Evolutionary conservation across 2,329 filamentous ascomycete genomes (phyloP).

Genomic region (Sarocladium kiliense): DNA sequence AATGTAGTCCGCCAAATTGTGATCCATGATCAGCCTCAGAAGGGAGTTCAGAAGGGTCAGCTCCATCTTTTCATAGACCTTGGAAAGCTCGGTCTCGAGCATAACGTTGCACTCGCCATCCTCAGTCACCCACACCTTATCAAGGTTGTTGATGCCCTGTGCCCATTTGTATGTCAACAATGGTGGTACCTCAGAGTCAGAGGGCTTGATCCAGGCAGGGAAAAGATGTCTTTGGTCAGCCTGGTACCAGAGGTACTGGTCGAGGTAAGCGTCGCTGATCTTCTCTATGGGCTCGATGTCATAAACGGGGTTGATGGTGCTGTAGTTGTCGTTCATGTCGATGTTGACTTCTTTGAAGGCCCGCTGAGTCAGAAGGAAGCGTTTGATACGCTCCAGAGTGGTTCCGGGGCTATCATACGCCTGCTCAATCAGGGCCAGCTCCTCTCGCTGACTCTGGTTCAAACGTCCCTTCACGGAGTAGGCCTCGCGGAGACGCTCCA

Average conservation of each 20-base stretch:
- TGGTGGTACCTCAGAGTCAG: conserved; percentile 94
- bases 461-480: conserved; percentile 96
- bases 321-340: conserved; percentile 99
- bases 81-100: conserved; percentile 97
- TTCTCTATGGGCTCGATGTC: conserved; percentile 99
- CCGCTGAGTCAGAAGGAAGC: conserved; percentile 91
- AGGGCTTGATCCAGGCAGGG: conserved; percentile 98
- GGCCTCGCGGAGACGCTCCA: conserved; percentile 88
- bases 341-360: conserved; percentile 99
- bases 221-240: conserved; percentile 96
- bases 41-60: conserved; percentile 91
- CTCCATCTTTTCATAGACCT: conserved; percentile 99
- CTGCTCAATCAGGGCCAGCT: conserved; percentile 93
- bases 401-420: conserved; percentile 97
- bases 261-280: conserved; percentile 96
- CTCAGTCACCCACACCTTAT: conserved; percentile 88
- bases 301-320: conserved; percentile 97
- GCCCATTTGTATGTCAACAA: conserved; percentile 98
- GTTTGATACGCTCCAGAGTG: conserved; percentile 92
- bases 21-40: conserved; percentile 94
- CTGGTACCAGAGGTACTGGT: conserved; percentile 99
- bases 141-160: conserved; percentile 97
- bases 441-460: conserved; percentile 96
- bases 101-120: conserved; percentile 98
- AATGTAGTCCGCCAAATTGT: conserved; percentile 98